phyloP scores from a whole-genome alignment of 306 rosid genomes.

The Boehmeria nivea region DNA sequence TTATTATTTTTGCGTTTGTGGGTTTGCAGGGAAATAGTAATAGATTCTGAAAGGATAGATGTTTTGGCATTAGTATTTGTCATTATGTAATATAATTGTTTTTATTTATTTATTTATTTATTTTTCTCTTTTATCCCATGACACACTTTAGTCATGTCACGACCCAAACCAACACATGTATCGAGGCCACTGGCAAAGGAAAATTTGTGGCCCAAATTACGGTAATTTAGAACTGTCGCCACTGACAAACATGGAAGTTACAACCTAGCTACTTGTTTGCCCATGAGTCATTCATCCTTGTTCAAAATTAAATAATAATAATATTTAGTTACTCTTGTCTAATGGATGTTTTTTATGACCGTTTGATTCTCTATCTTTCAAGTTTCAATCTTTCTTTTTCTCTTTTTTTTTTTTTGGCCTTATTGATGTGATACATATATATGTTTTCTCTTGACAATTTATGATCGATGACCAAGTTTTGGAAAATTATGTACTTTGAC shows the following conservation, averaged over 20 bases:
- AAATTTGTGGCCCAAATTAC: slow-evolving; percentile 23
- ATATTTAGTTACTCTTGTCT: too few relatives aligned
- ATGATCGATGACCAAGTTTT: too few relatives aligned
- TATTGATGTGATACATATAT: too few relatives aligned
- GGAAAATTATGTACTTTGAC: too few relatives aligned
- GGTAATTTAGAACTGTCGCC: slow-evolving; percentile 12
- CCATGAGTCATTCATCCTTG: background rate
- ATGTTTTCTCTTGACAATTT: too few relatives aligned
- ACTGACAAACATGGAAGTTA: slow-evolving; percentile 42
- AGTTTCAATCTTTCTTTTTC: too few relatives aligned
- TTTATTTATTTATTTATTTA: too few relatives aligned
- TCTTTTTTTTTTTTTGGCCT: too few relatives aligned
- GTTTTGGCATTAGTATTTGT: slow-evolving; percentile 17
- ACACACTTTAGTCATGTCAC: slow-evolving; percentile 19
- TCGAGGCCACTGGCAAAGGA: slow-evolving; percentile 21
- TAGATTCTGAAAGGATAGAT: slow-evolving; percentile 5
- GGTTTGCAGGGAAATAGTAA: slow-evolving; percentile 15
- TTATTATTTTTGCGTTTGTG: background rate
- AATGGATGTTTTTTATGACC: too few relatives aligned
- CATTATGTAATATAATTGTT: slow-evolving; percentile 4
- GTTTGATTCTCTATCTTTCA: too few relatives aligned
- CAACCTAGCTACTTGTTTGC: slow-evolving; percentile 17
- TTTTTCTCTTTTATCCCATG: slow-evolving; percentile 6
- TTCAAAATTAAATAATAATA: too few relatives aligned
- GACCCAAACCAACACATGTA: slow-evolving; percentile 21